Evolutionary conservation across 768 basidiomycete species (phyloP), one percentile per base, ranked within the genome.

Genomic region (Pholiota molesta): DNA sequence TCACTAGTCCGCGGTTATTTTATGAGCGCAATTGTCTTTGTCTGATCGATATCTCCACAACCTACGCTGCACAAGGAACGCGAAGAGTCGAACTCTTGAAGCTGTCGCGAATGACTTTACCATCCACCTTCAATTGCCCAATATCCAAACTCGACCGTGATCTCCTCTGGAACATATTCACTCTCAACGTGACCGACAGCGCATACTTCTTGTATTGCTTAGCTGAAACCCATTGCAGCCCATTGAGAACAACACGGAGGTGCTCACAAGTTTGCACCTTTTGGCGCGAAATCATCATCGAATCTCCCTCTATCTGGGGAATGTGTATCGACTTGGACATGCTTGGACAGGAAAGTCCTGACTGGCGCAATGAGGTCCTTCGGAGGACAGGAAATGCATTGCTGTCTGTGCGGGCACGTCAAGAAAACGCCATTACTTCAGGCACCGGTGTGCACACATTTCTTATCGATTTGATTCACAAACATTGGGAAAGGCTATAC

Each of bases 251-350:
- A 19, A 49, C 47, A 13, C 23, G 47, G 9, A 49, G 14, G 23
- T 49, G 47, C 47, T 55, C 54, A 14, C 54, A 55, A 40, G 54
- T 55, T 10, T 55, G 54, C 19, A n/a, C 13, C 11, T 39, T 17
- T 42, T 55, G 52, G 51, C 31, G 42, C n/a, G 17, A 56, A 52
- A 33, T 55, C n/a, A 44, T 35, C 49, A 42, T 60, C n/a, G 51
- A 19, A 17, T 60, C 39, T 23, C 44, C 21, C 14, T 53, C 55
- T 13, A 55, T 62, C 13, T 49, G 61, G 28, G 33, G n/a, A 23
- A 57, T 14, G 21, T 61, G 60, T 51, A 56, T 61, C 28, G 52
- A 53, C 21, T 17, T 53, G 17, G 28, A 6, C 19, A 2, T 53
- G 16, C 52, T 53, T n/a, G 10, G 17, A n/a, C 29, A 53, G 35